Percentiles rank a stretch among this genome's conserved stretches.
Evolutionary conservation across 2,329 filamentous ascomycete species (phyloP).

Genomic region (Fusarium penzigii): DNA sequence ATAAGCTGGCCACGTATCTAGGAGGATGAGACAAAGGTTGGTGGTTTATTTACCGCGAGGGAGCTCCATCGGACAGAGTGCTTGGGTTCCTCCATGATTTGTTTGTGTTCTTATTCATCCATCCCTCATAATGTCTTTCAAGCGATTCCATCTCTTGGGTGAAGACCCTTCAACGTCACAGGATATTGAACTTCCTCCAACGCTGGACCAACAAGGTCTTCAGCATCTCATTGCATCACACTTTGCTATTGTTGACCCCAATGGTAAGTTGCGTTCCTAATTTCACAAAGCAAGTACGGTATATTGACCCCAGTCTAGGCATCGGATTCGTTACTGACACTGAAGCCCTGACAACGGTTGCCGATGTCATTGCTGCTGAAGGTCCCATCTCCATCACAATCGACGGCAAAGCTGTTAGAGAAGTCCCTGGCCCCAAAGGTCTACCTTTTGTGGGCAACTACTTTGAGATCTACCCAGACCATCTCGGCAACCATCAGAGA

Average conservation of each 20-base stretch:
- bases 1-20: too few relatives aligned
- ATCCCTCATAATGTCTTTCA: constrained; percentile 33
- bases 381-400: constrained; percentile 45
- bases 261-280: constrained; percentile 29
- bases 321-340: constrained; percentile 39
- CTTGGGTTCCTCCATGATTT: too few relatives aligned
- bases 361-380: constrained; percentile 38
- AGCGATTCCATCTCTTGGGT: constrained; percentile 46
- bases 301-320: constrained; percentile 27
- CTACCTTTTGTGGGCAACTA: constrained; percentile 54
- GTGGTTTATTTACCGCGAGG: too few relatives aligned
- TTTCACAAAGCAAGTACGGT: neutral
- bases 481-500: constrained; percentile 57
- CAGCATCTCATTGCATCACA: constrained; percentile 42
- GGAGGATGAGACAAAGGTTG: too few relatives aligned
- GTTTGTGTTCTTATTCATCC: neutral
- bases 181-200: constrained; percentile 38
- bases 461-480: constrained; percentile 58
- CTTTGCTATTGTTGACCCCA: constrained; percentile 45
- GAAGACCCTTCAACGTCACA: constrained; percentile 38
- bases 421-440: constrained; percentile 51
- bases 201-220: constrained; percentile 39
- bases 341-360: constrained; percentile 32
- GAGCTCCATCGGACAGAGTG: neutral
- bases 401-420: constrained; percentile 50